Evolutionary conservation across 805 yeast species (phyloP).

Genomic region (Candida maris): DNA sequence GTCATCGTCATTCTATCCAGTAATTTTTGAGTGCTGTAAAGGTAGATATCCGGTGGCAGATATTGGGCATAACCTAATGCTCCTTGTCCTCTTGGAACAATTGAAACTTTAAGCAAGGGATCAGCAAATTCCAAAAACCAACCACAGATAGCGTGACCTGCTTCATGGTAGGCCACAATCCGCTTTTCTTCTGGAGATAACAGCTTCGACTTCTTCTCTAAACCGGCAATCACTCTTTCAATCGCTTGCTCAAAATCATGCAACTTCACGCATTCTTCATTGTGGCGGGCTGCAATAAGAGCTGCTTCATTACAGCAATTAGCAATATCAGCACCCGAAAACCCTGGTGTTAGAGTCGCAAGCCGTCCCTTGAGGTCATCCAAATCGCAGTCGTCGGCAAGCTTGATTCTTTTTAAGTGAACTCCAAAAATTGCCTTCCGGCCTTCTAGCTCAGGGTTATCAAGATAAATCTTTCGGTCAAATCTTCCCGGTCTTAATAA

Average conservation of each 20-base stretch:
- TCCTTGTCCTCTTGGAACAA: slow-evolving; percentile 92
- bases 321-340: slow-evolving; percentile 95
- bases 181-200: slow-evolving; percentile 76
- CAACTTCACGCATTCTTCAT: slow-evolving; percentile 57
- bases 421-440: slow-evolving; percentile 83
- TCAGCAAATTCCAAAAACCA: slow-evolving; percentile 88
- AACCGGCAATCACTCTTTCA: slow-evolving; percentile 93
- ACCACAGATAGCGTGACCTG: slow-evolving; percentile 95
- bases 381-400: slow-evolving; percentile 41
- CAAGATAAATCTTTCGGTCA: slow-evolving; percentile 84
- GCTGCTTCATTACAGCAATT: slow-evolving; percentile 95
- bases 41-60: slow-evolving; percentile 83
- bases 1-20: slow-evolving; percentile 90
- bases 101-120: slow-evolving; percentile 88
- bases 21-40: slow-evolving; percentile 72
- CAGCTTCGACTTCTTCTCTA: slow-evolving; percentile 79
- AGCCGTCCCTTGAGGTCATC: slow-evolving; percentile 74
- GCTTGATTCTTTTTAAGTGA: slow-evolving; percentile 61
- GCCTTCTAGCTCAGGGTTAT: slow-evolving; percentile 85
- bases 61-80: slow-evolving; percentile 96
- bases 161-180: slow-evolving; percentile 91
- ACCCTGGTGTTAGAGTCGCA: slow-evolving; percentile 92
- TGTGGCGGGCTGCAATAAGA: slow-evolving; percentile 80
- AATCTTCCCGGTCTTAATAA: slow-evolving; percentile 92
- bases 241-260: slow-evolving; percentile 87